Base-by-base conservation (phyloP, 169 alveolate genomes). In the Plasmodium gonderi region DNA sequence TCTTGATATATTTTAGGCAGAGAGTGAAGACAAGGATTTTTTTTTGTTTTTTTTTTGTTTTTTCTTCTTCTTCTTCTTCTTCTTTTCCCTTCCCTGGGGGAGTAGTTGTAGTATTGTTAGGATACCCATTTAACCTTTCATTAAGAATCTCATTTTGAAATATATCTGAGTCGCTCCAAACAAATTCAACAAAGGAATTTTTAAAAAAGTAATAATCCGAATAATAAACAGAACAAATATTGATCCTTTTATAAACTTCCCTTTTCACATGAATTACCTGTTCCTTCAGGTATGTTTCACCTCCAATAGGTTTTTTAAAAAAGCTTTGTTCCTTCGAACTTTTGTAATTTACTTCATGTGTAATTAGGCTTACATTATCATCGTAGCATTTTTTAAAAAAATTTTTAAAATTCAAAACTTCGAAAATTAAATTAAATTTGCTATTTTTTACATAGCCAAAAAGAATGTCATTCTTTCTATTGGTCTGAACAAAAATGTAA, bases 341-440 rank as follows among this genome's bases (percentile, higher is more conserved):
- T 45, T 44, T 82, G 26, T 31, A n/a, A 29, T 76, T 60, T 67
- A 87, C 79, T 26, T 76, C 79, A 33, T 51, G 79, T 76, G 68
- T 20, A 76, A 44, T 77, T 23, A 82, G 11, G 17, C 40, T 23
- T 75, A 54, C 20, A 87, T 76, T 77, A 20, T 74, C 90, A 11
- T 87, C 64, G 51, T 54, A 78, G 31, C 23, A 54, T 11, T 42
- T 38, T 69, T 31, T 26, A 64, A 87, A 87, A 38, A 49, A 75
- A 2, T 76, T 54, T 29, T 87, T 87, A 75, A 87, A 75, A 77
- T 87, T 87, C 7, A 87, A 75, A 40, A 87, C 31, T 44, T 87
- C 93, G 68, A 87, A 87, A 75, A 75, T 51, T 64, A 87, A 74
- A 87, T 87, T 87, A 76, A 23, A 87, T 36, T 87, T 87, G 51